phyloP scores from a whole-genome alignment of 441 rosid species.

The Populus trichocarpa region DNA sequence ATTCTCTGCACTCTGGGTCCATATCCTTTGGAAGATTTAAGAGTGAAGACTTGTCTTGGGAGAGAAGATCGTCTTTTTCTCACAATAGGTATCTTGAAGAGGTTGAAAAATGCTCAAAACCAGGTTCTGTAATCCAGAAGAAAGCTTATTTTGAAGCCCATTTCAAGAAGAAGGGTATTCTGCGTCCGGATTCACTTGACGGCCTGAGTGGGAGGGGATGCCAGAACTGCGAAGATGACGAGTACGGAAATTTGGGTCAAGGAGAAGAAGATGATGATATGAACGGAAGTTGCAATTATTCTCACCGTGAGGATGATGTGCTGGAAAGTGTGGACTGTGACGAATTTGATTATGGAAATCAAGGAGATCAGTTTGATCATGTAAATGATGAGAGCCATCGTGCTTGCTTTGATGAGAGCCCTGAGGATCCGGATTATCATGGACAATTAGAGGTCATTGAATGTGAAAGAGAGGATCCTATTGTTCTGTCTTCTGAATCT shows the following conservation, averaged over 20 bases:
- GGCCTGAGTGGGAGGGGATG: slow-evolving; percentile 30
- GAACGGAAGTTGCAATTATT: slow-evolving; percentile 22
- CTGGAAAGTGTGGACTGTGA: slow-evolving; percentile 10
- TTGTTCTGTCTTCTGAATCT: slow-evolving; percentile 27
- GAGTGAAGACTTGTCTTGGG: slow-evolving; percentile 70
- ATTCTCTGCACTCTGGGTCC: slow-evolving; percentile 72
- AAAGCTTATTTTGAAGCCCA: slow-evolving; percentile 82
- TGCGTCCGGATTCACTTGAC: slow-evolving; percentile 40
- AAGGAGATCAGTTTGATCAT: slow-evolving; percentile 17
- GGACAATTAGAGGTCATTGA: slow-evolving; percentile 23
- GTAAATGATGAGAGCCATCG: slow-evolving; percentile 26
- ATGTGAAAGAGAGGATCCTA: slow-evolving; percentile 29
- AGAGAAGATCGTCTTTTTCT: slow-evolving; percentile 73
- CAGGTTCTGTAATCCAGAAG: slow-evolving; percentile 75
- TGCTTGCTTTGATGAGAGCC: slow-evolving; percentile 42
- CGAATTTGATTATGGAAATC: slow-evolving; percentile 15
- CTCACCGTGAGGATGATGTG: slow-evolving; percentile 27
- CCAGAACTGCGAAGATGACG: slow-evolving; percentile 27
- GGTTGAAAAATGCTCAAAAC: slow-evolving; percentile 79
- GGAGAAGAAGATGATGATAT: slow-evolving; percentile 27
- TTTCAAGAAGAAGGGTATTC: slow-evolving; percentile 67
- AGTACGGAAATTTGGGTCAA: slow-evolving; percentile 19
- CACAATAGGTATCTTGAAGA: slow-evolving; percentile 89
- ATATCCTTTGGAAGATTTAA: slow-evolving; percentile 90
- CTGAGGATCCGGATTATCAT: slow-evolving; percentile 36